These are phyloP conservation scores for Eucalyptus cloeziana DNA, from an alignment of 345 rosid species.

Conservation along the genomic window DNA sequence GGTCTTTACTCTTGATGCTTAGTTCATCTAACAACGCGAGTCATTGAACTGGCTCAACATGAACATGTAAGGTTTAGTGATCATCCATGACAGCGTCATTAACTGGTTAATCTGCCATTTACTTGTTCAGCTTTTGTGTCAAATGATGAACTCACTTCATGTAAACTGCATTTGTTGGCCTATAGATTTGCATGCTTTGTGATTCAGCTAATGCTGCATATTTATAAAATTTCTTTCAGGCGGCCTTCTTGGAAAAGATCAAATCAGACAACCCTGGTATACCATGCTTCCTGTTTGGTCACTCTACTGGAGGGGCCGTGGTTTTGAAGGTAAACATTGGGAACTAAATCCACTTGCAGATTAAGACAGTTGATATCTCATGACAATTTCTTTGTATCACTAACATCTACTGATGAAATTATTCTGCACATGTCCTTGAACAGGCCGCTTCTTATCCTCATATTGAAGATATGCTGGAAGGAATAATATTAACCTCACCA, in stretches of 20 bases:
- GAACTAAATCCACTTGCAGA: not conserved
- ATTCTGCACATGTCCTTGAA: not conserved
- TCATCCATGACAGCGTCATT: not conserved
- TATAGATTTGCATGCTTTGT: not conserved
- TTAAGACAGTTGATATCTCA: not conserved
- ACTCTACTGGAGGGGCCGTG: conserved; percentile 96
- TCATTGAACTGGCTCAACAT: not conserved
- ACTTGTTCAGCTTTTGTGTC: not conserved
- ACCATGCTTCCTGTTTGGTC: conserved; percentile 97
- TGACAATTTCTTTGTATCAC: not conserved
- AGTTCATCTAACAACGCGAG: not conserved
- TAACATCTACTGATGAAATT: not conserved
- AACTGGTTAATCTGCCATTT: not conserved
- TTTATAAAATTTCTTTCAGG: conserved; percentile 18
- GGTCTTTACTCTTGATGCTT: not conserved
- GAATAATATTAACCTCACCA: conserved; percentile 80
- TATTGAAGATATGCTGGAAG: conserved; percentile 59
- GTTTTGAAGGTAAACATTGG: conserved; percentile 58
- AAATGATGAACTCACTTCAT: not conserved
- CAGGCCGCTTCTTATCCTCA: conserved; percentile 63
- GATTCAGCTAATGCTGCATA: not conserved
- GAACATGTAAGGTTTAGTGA: not conserved
- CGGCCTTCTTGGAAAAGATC: conserved; percentile 74
- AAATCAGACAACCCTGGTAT: conserved; percentile 67
- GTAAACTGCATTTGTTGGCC: not conserved